Evolutionary conservation across 306 rosid species (phyloP), one percentile per base, ranked within the genome.

Genomic region (Morella rubra): DNA sequence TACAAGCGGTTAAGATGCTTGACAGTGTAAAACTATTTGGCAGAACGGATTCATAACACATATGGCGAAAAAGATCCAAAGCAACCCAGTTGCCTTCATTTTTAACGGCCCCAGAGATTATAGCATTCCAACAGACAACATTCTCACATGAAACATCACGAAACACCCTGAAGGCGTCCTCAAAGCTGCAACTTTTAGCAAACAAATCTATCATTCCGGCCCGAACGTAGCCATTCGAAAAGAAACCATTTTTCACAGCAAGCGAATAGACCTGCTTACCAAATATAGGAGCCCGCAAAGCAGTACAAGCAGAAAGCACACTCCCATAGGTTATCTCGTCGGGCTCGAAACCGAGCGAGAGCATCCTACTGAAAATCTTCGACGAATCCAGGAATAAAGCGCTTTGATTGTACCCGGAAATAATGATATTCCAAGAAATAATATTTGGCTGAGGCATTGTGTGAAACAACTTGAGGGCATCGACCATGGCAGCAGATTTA

Each of bases 371-470:
- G 73, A 89, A 93, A 44, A 82, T 56, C 59, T 73, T 80, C 89
- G 87, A 75, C 9, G 96, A 87, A 67, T 81, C 73, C 79, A n/a
- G 69, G 81, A 75, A 86, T 69, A 80, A 66, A 0, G 75, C 75
- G 12, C 72, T 86, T 41, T 75, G 73, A 20, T 82, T 83, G 40
- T 59, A 91, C 59, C 96, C 94, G 10, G 94, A 89, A 76, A 93
- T 82, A 89, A 91, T 72, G 72, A 84, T 78, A 77, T 91, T 93
- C 95, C 97, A 93, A 41, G 97, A 91, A 76, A 85, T 78, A n/a
- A 76, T 69, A 79, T 85, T 86, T 75, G 86, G 85, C 9, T 70
- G 62, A 45, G 82, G 45, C 7, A 86, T 71, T 82, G 69, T 77
- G 81, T 82, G 82, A 42, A 86, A 86, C 82, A 86, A 27, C 59